phyloP scores from a whole-genome alignment of 352 stramenopile genomes.

The Blastocystis sp. region DNA sequence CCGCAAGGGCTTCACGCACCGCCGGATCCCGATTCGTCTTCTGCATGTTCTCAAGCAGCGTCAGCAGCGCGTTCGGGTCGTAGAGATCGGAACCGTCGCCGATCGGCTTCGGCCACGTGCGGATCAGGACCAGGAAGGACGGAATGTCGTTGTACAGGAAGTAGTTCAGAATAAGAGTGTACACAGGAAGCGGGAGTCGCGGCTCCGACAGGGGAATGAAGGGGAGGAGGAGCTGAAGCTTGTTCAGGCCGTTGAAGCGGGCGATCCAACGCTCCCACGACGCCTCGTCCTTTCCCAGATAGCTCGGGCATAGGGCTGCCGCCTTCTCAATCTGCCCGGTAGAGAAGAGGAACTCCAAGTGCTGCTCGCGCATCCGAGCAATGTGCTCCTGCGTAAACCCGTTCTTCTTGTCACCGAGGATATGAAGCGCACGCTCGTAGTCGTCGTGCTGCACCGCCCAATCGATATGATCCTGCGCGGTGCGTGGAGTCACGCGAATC shows the following conservation, averaged over 20 bases:
- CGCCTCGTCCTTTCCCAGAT: not conserved
- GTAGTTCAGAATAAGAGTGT: slow-evolving; percentile 50
- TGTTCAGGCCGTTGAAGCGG: slow-evolving; percentile 26
- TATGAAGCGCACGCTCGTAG: not conserved
- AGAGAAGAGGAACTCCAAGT: slow-evolving; percentile 20
- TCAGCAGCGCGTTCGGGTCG: slow-evolving; percentile 18
- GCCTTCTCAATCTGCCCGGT: not conserved
- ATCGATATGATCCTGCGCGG: slow-evolving; percentile 28
- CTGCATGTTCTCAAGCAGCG: slow-evolving; percentile 19
- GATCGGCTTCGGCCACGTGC: not conserved
- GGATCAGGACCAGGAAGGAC: not conserved
- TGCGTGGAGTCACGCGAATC: not conserved
- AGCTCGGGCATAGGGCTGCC: not conserved
- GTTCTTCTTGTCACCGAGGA: not conserved
- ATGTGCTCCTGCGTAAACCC: not conserved
- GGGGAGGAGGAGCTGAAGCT: slow-evolving; percentile 23
- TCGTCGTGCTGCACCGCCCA: slow-evolving; percentile 33
- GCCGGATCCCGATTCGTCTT: not conserved
- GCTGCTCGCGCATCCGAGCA: not conserved
- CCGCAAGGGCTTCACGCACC: slow-evolving; percentile 7
- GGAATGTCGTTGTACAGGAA: slow-evolving; percentile 42
- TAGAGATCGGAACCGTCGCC: slow-evolving; percentile 13
- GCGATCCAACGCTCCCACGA: slow-evolving; percentile 48
- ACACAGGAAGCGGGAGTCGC: slow-evolving; percentile 22
- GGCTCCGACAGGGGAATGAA: slow-evolving; percentile 23